Evolutionary conservation across 768 basidiomycete species (phyloP), one percentile per base, ranked within the genome.

Genomic region (Podaxis rugospora): DNA sequence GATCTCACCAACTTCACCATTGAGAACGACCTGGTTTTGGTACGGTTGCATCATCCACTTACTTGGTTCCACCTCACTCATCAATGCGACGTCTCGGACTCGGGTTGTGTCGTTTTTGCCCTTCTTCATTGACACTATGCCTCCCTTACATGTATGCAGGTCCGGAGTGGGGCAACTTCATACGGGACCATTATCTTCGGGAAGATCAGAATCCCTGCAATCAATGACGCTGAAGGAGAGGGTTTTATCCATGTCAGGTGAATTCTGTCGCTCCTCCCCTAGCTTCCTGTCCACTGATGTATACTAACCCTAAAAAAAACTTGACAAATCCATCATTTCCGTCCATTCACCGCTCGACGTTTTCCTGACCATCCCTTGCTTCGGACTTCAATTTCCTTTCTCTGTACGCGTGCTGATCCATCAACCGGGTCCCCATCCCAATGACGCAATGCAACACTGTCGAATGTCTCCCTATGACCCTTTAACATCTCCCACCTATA

Each of bases 171-270:
- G 3, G 63, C 72, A 39, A 86, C 85, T 36, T 79, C 85, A 13
- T 80, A 92, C 69, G 90, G 90, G 14, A 83, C 80, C 9, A 83
- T 92, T 59, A 82, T 93, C 62, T 70, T 93, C 10, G 90, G 91
- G 27, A 91, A 92, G 78, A 82, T 92, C 70, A 82, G 81, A 66
- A 78, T 92, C 49, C 87, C 88, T 6, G 87, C 82, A 21, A 74
- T 90, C 56, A 75, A 82, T 5, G 89, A 90, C 66, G 76, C 70
- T 32, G 74, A 83, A 66, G 88, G 89, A 28, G 77, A 78, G 65
- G 89, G 89, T 10, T 90, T 80, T 66, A 66, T 91, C 56, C 89
- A 92, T 64, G 82, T 91, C 68, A 82, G 88, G 89, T 89, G 65
- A 66, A 78, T 54, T 37, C 10, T 6, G 54, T 18, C 51, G 10